Evolutionary conservation across 2,329 filamentous ascomycete species (phyloP).

Genomic region (Pseudocercospora macadamiae): DNA sequence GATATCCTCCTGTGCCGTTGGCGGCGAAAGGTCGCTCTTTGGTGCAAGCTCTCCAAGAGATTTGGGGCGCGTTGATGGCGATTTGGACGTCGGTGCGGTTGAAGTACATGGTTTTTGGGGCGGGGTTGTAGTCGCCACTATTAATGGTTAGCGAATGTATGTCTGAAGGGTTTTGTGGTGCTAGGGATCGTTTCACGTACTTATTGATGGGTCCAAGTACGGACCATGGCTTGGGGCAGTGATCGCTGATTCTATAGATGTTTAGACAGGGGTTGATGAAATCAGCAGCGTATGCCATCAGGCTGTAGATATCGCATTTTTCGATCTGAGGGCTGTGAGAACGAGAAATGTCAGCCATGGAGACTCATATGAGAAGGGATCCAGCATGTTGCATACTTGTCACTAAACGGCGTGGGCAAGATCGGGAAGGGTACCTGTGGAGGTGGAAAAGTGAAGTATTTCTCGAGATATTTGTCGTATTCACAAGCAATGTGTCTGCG

Average conservation of each 20-base stretch:
- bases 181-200: too few relatives aligned
- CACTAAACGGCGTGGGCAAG: neutral
- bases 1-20: too few relatives aligned
- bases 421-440: slow-evolving; percentile 32
- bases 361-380: too few relatives aligned
- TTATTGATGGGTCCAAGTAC: neutral
- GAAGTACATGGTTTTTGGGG: slow-evolving; percentile 29
- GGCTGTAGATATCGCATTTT: slow-evolving; percentile 1
- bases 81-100: slow-evolving; percentile 37
- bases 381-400: too few relatives aligned
- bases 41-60: too few relatives aligned
- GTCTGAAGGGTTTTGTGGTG: too few relatives aligned
- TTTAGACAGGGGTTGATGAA: slow-evolving; percentile 38
- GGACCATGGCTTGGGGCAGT: slow-evolving; percentile 23
- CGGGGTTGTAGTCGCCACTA: too few relatives aligned
- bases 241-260: slow-evolving; percentile 35
- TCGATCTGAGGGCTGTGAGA: neutral
- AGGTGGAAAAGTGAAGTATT: slow-evolving; percentile 44
- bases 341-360: too few relatives aligned
- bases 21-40: too few relatives aligned
- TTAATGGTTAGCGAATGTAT: too few relatives aligned
- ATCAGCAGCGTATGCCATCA: neutral
- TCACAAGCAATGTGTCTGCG: slow-evolving; percentile 32
- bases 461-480: slow-evolving; percentile 51
- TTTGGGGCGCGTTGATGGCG: slow-evolving; percentile 36